A percentile compares a stretch with the other conserved stretches of the same genome.
phyloP scores from a whole-genome alignment of 345 rosid species.

The Combretum micranthum region DNA sequence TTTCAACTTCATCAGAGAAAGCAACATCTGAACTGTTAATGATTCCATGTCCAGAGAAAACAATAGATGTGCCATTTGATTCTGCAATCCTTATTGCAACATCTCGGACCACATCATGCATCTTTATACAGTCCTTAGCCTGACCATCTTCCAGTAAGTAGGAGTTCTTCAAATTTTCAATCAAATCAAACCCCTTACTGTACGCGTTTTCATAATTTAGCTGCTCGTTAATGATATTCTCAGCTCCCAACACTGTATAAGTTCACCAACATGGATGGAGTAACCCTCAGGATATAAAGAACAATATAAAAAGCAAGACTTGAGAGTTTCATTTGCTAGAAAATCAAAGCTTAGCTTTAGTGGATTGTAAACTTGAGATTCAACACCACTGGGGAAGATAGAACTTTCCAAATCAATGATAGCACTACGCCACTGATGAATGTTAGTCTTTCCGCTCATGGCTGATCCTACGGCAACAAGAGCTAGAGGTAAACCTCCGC shows the following conservation, averaged over 20 bases:
- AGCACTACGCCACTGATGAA: too few relatives aligned
- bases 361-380: constrained; percentile 25
- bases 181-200: constrained; percentile 28
- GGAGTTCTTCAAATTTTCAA: constrained; percentile 36
- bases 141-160: constrained; percentile 38
- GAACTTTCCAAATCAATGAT: too few relatives aligned
- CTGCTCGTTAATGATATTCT: constrained; percentile 29
- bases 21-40: constrained; percentile 12
- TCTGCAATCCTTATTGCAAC: constrained; percentile 34
- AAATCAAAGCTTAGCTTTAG: constrained; percentile 33
- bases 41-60: constrained; percentile 25
- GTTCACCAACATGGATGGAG: constrained; percentile 28
- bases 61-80: constrained; percentile 21
- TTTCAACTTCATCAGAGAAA: constrained; percentile 16
- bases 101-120: constrained; percentile 47
- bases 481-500: too few relatives aligned
- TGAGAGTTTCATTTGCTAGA: constrained; percentile 10
- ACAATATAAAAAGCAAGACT: constrained; percentile 40
- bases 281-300: constrained; percentile 38
- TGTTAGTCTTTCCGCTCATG: too few relatives aligned
- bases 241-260: constrained; percentile 37
- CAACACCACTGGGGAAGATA: neutral
- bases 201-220: constrained; percentile 15
- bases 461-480: too few relatives aligned
- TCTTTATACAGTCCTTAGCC: constrained; percentile 22